Percentiles rank a stretch among this genome's conserved stretches.
phyloP scores from a whole-genome alignment of 2,329 filamentous ascomycete species.

The Cryphonectria radicalis region DNA sequence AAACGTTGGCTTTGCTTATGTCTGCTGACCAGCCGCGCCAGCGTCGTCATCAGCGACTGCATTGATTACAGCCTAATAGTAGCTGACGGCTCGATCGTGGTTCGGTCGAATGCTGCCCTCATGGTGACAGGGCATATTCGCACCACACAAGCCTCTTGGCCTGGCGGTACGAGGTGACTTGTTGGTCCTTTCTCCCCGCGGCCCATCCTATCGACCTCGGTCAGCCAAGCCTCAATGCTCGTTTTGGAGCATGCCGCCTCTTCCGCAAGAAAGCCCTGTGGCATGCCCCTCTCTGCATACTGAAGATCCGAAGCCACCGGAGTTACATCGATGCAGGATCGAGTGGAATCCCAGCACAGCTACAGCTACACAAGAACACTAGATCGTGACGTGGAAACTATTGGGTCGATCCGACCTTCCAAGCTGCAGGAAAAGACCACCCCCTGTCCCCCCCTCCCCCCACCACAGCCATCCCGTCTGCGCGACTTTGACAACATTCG shows the following conservation, averaged over 20 bases:
- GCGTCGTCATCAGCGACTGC: constrained; percentile 18
- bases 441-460: not conserved
- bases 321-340: constrained; percentile 9
- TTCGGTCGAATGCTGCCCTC: not conserved
- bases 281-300: not conserved
- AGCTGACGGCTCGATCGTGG: constrained; percentile 2
- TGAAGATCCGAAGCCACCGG: constrained; percentile 3
- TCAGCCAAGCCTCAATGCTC: constrained; percentile 6
- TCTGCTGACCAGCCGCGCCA: constrained; percentile 24
- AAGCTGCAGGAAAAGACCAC: not conserved
- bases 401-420: not conserved
- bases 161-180: not conserved
- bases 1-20: constrained; percentile 7
- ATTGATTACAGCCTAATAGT: not conserved
- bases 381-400: constrained; percentile 4
- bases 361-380: not conserved
- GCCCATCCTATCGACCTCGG: constrained; percentile 5
- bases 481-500: not conserved
- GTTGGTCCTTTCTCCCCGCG: not conserved
- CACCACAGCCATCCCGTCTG: not conserved
- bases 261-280: not conserved
- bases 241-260: not conserved
- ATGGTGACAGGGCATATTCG: not conserved
- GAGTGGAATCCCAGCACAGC: not conserved
- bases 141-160: not conserved